phyloP scores from a whole-genome alignment of 306 rosid species.

The Cucumis hystrix region DNA sequence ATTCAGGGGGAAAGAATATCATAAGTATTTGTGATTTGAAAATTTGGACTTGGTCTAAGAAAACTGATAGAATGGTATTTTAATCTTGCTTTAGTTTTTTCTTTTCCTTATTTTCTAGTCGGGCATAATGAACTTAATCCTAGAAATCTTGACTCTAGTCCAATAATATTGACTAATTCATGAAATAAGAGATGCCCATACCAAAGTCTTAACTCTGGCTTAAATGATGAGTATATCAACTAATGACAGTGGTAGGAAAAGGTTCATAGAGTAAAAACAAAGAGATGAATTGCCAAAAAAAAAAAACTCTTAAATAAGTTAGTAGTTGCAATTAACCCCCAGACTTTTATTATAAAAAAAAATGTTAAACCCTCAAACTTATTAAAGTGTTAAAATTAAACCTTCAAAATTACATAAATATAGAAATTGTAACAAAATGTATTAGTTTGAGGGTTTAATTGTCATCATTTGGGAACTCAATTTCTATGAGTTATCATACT shows the following conservation, averaged over 20 bases:
- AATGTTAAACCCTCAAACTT: too few species aligned
- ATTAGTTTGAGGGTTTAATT: too few species aligned
- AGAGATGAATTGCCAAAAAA: too few species aligned
- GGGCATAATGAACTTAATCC: neutral
- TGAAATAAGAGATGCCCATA: neutral
- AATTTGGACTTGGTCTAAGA: neutral
- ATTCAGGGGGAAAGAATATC: neutral
- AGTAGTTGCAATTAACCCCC: too few species aligned
- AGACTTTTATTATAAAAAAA: too few species aligned
- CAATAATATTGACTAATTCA: neutral
- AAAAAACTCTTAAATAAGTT: too few species aligned
- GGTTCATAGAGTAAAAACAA: neutral
- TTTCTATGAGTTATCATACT: too few species aligned
- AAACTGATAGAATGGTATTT: neutral
- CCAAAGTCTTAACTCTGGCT: neutral
- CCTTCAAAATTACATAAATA: too few species aligned
- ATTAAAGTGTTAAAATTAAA: too few species aligned
- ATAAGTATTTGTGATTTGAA: neutral
- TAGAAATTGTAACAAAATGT: too few species aligned
- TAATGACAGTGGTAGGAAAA: neutral
- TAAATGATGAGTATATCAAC: neutral
- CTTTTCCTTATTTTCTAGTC: neutral
- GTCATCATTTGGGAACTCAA: too few species aligned
- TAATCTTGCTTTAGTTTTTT: neutral
- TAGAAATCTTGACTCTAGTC: neutral